Evolutionary conservation across 148 eudicot species (phyloP), one percentile per base, ranked within the genome.

Genomic region (Rhododendron mucronatum): DNA sequence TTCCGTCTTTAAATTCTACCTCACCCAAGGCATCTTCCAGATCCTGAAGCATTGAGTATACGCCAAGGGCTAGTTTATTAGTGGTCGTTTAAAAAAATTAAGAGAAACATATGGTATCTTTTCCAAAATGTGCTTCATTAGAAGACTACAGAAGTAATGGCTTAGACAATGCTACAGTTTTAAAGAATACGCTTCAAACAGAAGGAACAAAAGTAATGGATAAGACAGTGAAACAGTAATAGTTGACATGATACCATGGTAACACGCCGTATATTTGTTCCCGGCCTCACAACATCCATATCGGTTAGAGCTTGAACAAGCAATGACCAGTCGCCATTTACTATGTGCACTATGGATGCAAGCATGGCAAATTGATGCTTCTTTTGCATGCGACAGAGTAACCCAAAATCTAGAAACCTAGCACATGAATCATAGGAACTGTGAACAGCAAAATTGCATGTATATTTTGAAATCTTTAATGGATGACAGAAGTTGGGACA

Each of bases 281-380:
- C 99, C 51, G 98, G 96, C 82, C 86, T 89, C 69, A 91, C 89
- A 88, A 95, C 91, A 85, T 95, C 99, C 98, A 97, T 95, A 20
- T 95, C 98, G 45, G 86, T 69, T 77, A 97, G 95, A 92, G 96
- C 95, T 82, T 84, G 88, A 85, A 95, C 98, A 88, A 97, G 98
- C 75, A 96, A 94, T 65, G 92, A 90, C 99, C 99, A 97, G 86
- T 97, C 98, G 23, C 98, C 98, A 94, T 97, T 93, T 73, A 95
- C 98, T 87, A 97, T 94, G 89, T 97, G 98, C 84, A 97, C 94
- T 69, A 95, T 95, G 79, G 98, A 89, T 77, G 96, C 96, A 87
- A 97, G 98, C 98, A 97, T 97, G 88, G 99, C 98, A 77, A 91
- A 88, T 86, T 95, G 98, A 91, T 97, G 99, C 88, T 93, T 97